Evolutionary conservation across 163 green algal species (phyloP), one percentile per base, ranked within the genome.

Genomic region (Chlamydomonas reinhardtii): DNA sequence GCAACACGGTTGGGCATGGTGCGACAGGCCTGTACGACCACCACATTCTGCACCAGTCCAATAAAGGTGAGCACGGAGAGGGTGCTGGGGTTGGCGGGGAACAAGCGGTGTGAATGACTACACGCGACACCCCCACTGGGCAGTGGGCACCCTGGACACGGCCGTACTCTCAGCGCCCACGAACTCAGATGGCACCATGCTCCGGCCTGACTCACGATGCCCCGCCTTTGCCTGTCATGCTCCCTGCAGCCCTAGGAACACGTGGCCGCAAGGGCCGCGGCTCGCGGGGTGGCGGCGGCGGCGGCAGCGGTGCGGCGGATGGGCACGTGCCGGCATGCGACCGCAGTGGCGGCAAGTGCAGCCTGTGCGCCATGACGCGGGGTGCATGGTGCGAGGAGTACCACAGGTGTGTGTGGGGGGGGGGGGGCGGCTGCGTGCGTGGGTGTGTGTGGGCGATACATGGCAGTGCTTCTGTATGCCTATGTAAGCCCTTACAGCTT

Each of bases 361-460:
- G 56, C 6, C 56, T 75, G 19, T 86, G 80, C 35, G 54, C 54
- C 22, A 27, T 86, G 35, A 79, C 69, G 9, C 56, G 80, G 0
- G 80, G 80, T 0, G 66, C 34, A 56, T 86, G 80, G 80, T 79
- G 70, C 56, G 73, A 86, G 70, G 80, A 79, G 48, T 85, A 77
- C 78, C 65, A 70, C 31, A n/a, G 78, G 78, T 85, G 39, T n/a
- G n/a, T n/a, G n/a, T n/a, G 77, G 68, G 27, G 64, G 64, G 64
- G 4, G 6, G 29, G 29, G 64, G n/a, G 64, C 20, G 29, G 29
- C 20, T 5, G 64, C 27, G 2, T 5, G 22, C 35, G 52, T 69
- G 37, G 25, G 37, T 37, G 27, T 78, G 72, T 8, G n/a, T n/a
- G n/a, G n/a, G n/a, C n/a, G n/a, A n/a, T n/a, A n/a, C n/a, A n/a